Evolutionary conservation across 2,329 filamentous ascomycete species (phyloP).

Genomic region (Hypomyces perniciosus): DNA sequence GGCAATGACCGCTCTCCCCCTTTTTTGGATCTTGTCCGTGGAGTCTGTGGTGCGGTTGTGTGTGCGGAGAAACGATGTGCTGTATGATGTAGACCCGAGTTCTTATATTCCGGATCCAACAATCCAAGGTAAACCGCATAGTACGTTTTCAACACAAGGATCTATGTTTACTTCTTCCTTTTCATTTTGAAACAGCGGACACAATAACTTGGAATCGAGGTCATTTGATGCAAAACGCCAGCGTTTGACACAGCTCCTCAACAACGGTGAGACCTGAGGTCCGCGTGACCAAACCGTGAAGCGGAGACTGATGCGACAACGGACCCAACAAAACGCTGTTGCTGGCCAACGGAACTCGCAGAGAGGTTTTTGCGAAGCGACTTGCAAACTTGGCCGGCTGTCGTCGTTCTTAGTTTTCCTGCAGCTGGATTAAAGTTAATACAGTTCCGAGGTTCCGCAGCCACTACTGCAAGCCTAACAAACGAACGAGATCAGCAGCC

Average conservation of each 20-base stretch:
- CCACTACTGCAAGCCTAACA: too few species aligned
- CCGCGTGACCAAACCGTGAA: constrained; percentile 8
- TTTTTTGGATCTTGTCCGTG: constrained; percentile 3
- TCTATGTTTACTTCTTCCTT: not conserved
- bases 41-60: not conserved
- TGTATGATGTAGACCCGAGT: not conserved
- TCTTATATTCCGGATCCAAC: not conserved
- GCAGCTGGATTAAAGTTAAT: too few species aligned
- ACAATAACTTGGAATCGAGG: not conserved
- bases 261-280: not conserved
- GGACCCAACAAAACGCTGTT: not conserved
- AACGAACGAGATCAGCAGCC: too few species aligned
- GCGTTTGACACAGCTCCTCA: constrained; percentile 1
- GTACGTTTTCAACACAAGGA: too few species aligned
- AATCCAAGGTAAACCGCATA: not conserved
- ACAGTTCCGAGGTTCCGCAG: too few species aligned
- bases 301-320: not conserved
- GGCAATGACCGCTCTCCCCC: constrained; percentile 1
- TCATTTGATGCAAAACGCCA: not conserved
- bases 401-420: not conserved
- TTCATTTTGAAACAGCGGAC: not conserved
- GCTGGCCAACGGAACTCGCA: not conserved
- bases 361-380: not conserved
- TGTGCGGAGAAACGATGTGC: too few species aligned
- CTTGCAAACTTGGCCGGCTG: not conserved